A percentile compares a stretch with the other conserved stretches of the same genome.
These are phyloP conservation scores for Leccinum uliginosum DNA, from an alignment of 768 basidiomycete species.

Conservation along the genomic window DNA sequence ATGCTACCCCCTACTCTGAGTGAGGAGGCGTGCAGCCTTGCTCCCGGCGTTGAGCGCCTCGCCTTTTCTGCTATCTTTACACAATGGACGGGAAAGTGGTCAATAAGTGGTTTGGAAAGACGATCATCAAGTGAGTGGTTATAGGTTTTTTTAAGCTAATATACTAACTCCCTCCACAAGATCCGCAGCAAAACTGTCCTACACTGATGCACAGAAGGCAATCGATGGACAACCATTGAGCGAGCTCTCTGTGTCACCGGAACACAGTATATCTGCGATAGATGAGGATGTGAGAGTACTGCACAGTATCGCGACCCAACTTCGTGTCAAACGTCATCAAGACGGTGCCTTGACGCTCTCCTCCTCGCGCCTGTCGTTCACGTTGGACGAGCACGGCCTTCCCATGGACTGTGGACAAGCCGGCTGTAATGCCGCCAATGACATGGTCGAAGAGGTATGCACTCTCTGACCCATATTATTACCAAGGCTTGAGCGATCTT, in stretches of 20 bases:
- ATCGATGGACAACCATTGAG: conserved; percentile 69
- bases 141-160: neutral
- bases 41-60: conserved; percentile 83
- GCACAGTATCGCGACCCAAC: conserved; percentile 62
- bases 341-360: conserved; percentile 74
- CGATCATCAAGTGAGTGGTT: conserved; percentile 72
- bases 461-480: neutral
- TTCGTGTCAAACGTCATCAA: conserved; percentile 70
- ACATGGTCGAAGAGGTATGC: conserved; percentile 83
- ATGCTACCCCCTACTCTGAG: conserved; percentile 95
- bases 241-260: conserved; percentile 48
- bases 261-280: conserved; percentile 57
- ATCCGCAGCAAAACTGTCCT: conserved; percentile 83
- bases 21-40: conserved; percentile 89
- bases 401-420: conserved; percentile 76
- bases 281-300: conserved; percentile 74
- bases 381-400: conserved; percentile 70
- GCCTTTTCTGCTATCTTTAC: conserved; percentile 90
- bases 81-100: conserved; percentile 71
- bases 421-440: conserved; percentile 66
- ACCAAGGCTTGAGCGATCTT: conserved; percentile 2
- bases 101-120: conserved; percentile 92
- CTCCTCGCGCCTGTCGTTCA: conserved; percentile 69
- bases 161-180: conserved; percentile 36
- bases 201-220: conserved; percentile 74